Evolutionary conservation across 164 flowering plant species (phyloP), one percentile per base, ranked within the genome.

Genomic region (Dillenia suffruticosa): DNA sequence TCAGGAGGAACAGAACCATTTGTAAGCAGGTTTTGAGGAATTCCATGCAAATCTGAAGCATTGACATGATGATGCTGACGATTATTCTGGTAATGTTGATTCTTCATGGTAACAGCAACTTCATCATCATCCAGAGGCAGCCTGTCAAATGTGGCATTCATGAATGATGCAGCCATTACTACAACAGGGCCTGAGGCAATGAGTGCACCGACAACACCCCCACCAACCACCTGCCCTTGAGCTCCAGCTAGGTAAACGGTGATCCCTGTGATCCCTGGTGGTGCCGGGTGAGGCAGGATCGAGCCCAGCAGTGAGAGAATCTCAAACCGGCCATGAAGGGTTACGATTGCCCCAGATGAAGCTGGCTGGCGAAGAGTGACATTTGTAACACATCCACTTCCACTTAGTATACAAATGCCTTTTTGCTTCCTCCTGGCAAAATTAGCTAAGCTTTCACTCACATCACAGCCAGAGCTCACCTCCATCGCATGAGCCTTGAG

Each of bases 401-500:
- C 89, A 26, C 90, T 89, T 0, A 91, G 84, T 48, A 89, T 68
- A 72, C 86, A 89, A 0, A 91, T 60, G 0, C 96, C 96, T 0
- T 88, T 72, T 49, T 87, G 92, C 68, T 76, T 85, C 70, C 81
- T 79, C 69, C 92, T 75, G 0, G 96, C 91, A 58, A 84, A 91
- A 62, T 63, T 76, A 0, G 77, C 77, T 40, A 91, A 62, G 74
- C 85, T 80, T 62, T 89, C 93, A 13, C 72, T 65, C 32, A 91
- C 76, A 70, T 91, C 97, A 56, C 86, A 87, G 4, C 97, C 97
- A 0, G 93, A 78, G 67, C 77, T 77, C 44, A 89, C 81, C 79
- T 91, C 97, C 87, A 91, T 81, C 24, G 93, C 97, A 63, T 90
- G 93, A 3, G 93, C 97, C 2, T 86, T 64, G 1, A 91, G 86